These are phyloP conservation scores for Pelargonium citronellum DNA, from an alignment of 441 rosid species.

Conservation along the genomic window DNA sequence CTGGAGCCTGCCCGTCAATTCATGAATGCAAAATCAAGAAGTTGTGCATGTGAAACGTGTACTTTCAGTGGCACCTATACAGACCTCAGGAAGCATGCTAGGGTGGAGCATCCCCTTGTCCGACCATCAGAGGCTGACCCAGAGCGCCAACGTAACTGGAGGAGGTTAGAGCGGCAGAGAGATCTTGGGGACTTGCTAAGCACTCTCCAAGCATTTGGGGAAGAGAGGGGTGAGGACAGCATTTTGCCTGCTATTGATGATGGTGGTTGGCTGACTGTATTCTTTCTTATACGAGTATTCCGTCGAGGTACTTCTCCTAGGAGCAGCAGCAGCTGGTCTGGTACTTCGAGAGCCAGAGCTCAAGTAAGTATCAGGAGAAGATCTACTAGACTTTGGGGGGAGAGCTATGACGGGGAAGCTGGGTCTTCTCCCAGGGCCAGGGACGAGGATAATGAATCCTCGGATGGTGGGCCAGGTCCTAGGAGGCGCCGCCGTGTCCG, in stretches of 20 bases:
- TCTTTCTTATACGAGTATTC: conserved; percentile 76
- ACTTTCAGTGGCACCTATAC: conserved; percentile 64
- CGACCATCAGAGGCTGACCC: conserved; percentile 91
- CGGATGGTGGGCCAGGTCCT: conserved; percentile 43
- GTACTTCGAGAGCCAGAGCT: conserved; percentile 58
- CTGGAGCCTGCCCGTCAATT: conserved; percentile 64
- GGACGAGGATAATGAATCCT: conserved; percentile 38
- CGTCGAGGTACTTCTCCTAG: conserved; percentile 62
- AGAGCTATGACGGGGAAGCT: conserved; percentile 61
- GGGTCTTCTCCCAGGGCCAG: conserved; percentile 63
- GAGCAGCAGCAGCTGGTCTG: conserved; percentile 67
- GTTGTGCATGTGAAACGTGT: conserved; percentile 90
- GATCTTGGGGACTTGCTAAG: conserved; percentile 93
- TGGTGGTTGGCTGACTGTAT: conserved; percentile 76
- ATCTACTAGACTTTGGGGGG: conserved; percentile 67
- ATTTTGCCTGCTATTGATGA: conserved; percentile 48
- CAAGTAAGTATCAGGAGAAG: conserved; percentile 57
- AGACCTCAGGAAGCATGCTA: conserved; percentile 89
- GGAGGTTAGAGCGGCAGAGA: conserved; percentile 89
- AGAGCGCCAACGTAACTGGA: conserved; percentile 82
- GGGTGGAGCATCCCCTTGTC: conserved; percentile 69
- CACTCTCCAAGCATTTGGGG: conserved; percentile 75
- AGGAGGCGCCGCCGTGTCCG: conserved; percentile 40
- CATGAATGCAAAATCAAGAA: conserved; percentile 79
- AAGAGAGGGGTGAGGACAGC: conserved; percentile 56